Evolutionary conservation across 2,329 filamentous ascomycete genomes (phyloP), one percentile per base, ranked within the genome.

Genomic region (Tricladium varicosporioides): DNA sequence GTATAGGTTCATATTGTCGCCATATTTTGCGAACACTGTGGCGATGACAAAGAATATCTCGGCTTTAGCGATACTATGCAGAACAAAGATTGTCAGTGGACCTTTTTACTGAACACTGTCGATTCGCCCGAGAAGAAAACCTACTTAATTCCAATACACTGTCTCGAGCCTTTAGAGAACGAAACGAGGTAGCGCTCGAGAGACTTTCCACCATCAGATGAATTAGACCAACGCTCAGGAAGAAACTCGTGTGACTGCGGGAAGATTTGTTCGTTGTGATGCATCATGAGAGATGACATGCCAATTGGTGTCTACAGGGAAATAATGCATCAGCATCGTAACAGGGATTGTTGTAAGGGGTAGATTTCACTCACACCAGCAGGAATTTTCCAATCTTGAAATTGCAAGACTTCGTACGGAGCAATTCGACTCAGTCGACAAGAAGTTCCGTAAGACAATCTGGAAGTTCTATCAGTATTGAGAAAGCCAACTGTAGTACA

Each of bases 201-300:
- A 1, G 45, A 40, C n/a, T 47, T 48, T 9, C 44, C 49, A n/a
- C 50, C 50, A 14, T 10, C 66, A 59, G 53, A 68, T 69, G 2
- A 63, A 69, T 56, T 46, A 2, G 55, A 67, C 65, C 65, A 67
- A 2, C 64, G 60, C 13, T 62, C 53, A 0, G 65, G 64, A 10
- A 45, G 27, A 27, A 63, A 67, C 0, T 36, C 42, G 1, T 54
- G 15, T 0, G 62, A 45, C 2, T 51, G 19, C 1, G 64, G 61
- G 40, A 64, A 67, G 31, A 66, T 62, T 1, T 7, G 44, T 43
- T 56, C 51, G 42, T 67, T 59, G 16, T 61, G 47, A 15, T 65
- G 63, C 18, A 67, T 57, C 5, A 59, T 50, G 36, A 56, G 40
- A 0, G 58, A 53, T 14, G 60, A 62, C 59, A 62, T 63, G 2